Conservation (phyloP, 2,329 filamentous ascomycete species). For the Clonostachys rhizophaga region DNA sequence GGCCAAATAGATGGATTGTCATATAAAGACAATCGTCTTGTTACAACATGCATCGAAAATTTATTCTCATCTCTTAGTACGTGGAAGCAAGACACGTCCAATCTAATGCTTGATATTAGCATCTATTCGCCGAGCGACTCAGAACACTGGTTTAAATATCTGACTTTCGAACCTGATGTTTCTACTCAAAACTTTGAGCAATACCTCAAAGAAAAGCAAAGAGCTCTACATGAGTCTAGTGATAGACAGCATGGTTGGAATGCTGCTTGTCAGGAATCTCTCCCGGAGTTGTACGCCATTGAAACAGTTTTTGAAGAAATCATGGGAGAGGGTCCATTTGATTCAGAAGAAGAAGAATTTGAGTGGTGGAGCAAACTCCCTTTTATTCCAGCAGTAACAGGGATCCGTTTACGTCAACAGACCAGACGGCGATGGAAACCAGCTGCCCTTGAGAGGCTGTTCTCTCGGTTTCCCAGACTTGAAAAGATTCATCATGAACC, state of each 20-base stretch:
- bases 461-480: slow-evolving; percentile 24
- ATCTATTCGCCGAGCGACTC: slow-evolving; percentile 20
- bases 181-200: neutral
- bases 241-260: neutral
- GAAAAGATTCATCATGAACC: slow-evolving; percentile 30
- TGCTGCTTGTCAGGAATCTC: neutral
- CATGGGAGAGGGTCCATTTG: no score
- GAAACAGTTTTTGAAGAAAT: neutral
- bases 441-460: slow-evolving; percentile 18
- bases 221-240: no score
- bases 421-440: slow-evolving; percentile 26
- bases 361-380: neutral
- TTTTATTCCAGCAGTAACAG: slow-evolving; percentile 9
- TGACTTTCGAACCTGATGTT: slow-evolving; percentile 7
- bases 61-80: slow-evolving; percentile 16
- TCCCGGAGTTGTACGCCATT: neutral
- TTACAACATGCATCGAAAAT: no score
- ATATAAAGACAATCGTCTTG: neutral
- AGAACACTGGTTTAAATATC: slow-evolving; percentile 21
- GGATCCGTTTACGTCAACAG: slow-evolving; percentile 27
- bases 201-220: neutral
- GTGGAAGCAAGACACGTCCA: slow-evolving; percentile 13
- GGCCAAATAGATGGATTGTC: neutral
- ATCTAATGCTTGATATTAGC: slow-evolving; percentile 20
- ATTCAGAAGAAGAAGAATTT: no score